Conservation (phyloP, 2,329 filamentous ascomycete genomes). For the Colletotrichum chlorophyti region DNA sequence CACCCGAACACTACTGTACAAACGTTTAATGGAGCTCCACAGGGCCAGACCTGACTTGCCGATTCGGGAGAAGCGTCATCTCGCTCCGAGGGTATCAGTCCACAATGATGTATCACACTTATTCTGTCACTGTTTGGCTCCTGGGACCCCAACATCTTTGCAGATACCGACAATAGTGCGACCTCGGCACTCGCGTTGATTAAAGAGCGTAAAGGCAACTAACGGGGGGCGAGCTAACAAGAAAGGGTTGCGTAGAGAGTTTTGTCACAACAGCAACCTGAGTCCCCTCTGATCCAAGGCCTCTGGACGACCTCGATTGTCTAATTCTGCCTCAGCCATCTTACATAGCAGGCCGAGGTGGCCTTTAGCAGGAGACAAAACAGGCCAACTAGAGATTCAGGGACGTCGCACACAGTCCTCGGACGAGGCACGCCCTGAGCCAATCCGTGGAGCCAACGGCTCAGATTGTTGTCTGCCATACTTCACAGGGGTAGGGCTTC, state of each 20-base stretch:
- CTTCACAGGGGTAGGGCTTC: constrained; percentile 20
- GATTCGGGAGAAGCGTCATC: constrained; percentile 29
- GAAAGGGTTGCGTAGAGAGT: background rate
- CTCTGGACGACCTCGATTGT: background rate
- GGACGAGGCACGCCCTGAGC: background rate
- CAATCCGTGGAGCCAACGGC: constrained; percentile 22
- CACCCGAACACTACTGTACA: background rate
- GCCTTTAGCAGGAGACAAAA: background rate
- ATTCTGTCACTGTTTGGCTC: constrained; percentile 17
- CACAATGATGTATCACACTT: constrained; percentile 25
- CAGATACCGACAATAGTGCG: background rate
- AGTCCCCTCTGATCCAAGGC: too few species aligned
- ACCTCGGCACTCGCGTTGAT: background rate
- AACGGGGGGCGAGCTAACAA: background rate
- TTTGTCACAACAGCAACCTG: too few species aligned
- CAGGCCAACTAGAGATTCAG: constrained; percentile 1
- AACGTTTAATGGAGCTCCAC: constrained; percentile 25
- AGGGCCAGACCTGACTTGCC: constrained; percentile 24
- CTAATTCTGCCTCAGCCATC: background rate
- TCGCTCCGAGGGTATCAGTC: constrained; percentile 30
- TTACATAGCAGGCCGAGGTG: background rate
- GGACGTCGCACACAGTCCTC: constrained; percentile 10
- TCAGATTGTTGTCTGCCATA: constrained; percentile 9
- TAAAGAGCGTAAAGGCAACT: background rate
- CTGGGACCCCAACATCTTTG: constrained; percentile 7